Evolutionary conservation across 441 rosid genomes (phyloP).

Genomic region (Eruca vesicaria): DNA sequence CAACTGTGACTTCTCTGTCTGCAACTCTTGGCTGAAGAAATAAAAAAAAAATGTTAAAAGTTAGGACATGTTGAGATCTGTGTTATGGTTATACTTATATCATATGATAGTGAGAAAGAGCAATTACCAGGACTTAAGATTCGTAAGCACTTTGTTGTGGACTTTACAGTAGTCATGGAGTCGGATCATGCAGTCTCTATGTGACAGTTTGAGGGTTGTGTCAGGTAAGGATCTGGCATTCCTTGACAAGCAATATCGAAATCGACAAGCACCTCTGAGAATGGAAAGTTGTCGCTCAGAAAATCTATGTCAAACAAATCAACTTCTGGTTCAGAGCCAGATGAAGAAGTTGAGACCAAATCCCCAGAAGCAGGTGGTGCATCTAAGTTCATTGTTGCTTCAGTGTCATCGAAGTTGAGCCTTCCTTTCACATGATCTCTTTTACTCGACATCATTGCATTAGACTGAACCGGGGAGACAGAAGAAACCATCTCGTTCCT

Average conservation of each 20-base stretch:
- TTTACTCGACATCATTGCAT: not conserved
- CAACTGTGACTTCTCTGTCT: not conserved
- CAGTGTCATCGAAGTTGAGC: constrained; percentile 10
- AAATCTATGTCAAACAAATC: constrained; percentile 67
- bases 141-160: constrained; percentile 51
- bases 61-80: not conserved
- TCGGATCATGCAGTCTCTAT: constrained; percentile 51
- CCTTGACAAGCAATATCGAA: constrained; percentile 63
- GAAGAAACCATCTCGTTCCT: constrained; percentile 15
- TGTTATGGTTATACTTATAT: not conserved
- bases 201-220: constrained; percentile 34
- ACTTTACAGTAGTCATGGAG: constrained; percentile 48
- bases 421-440: constrained; percentile 23
- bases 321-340: constrained; percentile 61
- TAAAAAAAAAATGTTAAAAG: not conserved
- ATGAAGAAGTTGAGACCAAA: constrained; percentile 33
- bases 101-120: not conserved
- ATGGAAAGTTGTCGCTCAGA: constrained; percentile 63
- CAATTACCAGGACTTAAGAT: constrained; percentile 62
- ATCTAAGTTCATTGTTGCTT: constrained; percentile 1
- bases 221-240: constrained; percentile 10
- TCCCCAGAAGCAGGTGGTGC: constrained; percentile 22
- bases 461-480: not conserved
- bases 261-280: constrained; percentile 70
- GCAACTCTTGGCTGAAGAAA: constrained; percentile 46